These are phyloP conservation scores for Cicer cuneatum DNA, from an alignment of 306 rosid species.

Conservation along the genomic window DNA sequence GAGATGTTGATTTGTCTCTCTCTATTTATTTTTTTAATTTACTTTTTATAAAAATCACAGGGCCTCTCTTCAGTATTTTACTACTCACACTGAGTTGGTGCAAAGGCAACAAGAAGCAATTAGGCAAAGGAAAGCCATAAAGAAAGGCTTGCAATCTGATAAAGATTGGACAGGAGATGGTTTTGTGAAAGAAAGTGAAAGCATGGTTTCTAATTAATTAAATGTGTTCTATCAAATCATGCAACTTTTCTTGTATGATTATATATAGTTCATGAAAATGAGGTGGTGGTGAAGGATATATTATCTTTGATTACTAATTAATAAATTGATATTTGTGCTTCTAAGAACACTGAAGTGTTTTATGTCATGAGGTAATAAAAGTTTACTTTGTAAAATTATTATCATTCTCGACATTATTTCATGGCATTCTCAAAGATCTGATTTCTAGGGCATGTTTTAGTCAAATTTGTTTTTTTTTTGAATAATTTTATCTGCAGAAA, in stretches of 20 bases:
- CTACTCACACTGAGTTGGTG: slow-evolving; percentile 91
- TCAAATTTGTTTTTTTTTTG: too few species aligned
- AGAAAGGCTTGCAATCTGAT: slow-evolving; percentile 85
- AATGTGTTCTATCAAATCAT: not conserved
- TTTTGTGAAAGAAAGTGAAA: slow-evolving; percentile 86
- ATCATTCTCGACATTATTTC: too few species aligned
- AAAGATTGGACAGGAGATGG: slow-evolving; percentile 99
- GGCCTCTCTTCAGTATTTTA: slow-evolving; percentile 81
- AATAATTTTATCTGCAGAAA: too few species aligned
- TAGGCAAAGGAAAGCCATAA: slow-evolving; percentile 75
- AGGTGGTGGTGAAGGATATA: not conserved
- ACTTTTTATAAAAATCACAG: slow-evolving; percentile 50
- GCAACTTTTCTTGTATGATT: slow-evolving; percentile 21
- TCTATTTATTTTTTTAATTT: not conserved
- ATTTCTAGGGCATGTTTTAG: too few species aligned
- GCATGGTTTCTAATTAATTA: slow-evolving; percentile 91
- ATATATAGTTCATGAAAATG: slow-evolving; percentile 23
- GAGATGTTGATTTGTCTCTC: not conserved
- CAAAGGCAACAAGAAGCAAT: slow-evolving; percentile 87
- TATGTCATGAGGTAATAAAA: slow-evolving; percentile 17
- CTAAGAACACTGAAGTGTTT: slow-evolving; percentile 37
- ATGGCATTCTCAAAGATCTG: too few species aligned
- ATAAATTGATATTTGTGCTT: slow-evolving; percentile 3
- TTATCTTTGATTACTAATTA: slow-evolving; percentile 26
- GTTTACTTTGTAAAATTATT: not conserved